Evolutionary conservation across 768 basidiomycete genomes (phyloP), one percentile per base, ranked within the genome.

Genomic region (Lactifluus echinatus): DNA sequence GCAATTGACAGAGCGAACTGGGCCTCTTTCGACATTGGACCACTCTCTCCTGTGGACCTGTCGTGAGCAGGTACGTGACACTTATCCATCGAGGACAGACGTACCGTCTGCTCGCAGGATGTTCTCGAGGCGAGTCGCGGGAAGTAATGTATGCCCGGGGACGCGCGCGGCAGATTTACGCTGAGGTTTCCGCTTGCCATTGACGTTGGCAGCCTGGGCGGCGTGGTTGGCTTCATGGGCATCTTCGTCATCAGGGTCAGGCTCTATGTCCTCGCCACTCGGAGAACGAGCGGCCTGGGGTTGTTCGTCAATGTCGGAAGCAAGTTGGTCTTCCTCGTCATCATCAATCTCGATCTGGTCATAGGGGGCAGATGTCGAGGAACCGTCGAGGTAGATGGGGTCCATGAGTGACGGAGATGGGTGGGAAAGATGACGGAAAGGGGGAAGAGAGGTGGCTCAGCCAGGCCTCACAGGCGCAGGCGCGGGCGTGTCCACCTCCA

Each of bases 21-120:
- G 2, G 63, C 63, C 53, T 63, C 63, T 46, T 63, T 63, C 14
- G 63, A 63, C 63, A 63, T 63, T 2, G 63, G 63, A 19, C 63
- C 63, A 19, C 51, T 58, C 49, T 57, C 63, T 7, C 63, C 63
- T 63, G 29, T 39, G 47, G 12, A 14, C 11, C 39, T 8, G 28
- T 8, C 23, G 23, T 53, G 44, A 50, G 49, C 6, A 31, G n/a
- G n/a, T 44, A 17, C 47, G 48, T 36, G 40, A 29, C n/a, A n/a
- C 48, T n/a, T 23, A 17, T 48, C 26, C 12, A 12, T 15, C 15
- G 37, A 42, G 42, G 28, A 40, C 3, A n/a, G n/a, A 26, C 63
- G 40, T 57, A 63, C 63, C 63, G 21, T 63, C 60, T 34, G 60
- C 63, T 19, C 60, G 55, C 11, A 63, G 31, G 31, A 63, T 63